Conservation (phyloP, 352 stramenopile species). For the Pythium plurisporium region DNA sequence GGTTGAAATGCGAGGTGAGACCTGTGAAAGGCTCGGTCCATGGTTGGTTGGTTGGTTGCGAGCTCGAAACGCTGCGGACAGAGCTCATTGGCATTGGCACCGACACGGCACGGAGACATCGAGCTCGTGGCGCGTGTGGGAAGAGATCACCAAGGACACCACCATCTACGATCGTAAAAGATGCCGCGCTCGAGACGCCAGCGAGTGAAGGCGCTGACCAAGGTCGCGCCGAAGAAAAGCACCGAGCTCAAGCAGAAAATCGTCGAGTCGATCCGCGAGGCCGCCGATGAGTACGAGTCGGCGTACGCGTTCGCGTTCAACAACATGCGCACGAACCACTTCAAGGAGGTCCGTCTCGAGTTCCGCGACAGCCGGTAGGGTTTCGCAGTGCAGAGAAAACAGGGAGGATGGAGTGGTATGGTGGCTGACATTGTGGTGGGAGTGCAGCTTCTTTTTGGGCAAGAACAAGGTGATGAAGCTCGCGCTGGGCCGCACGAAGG, state of each 20-base stretch:
- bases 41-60: slow-evolving; percentile 52
- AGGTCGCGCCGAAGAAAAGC: slow-evolving; percentile 94
- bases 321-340: slow-evolving; percentile 98
- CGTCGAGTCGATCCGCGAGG: slow-evolving; percentile 91
- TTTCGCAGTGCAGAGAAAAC: no score
- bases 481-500: slow-evolving; percentile 89
- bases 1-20: slow-evolving; percentile 28
- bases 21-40: slow-evolving; percentile 11
- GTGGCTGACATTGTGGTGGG: neutral
- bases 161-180: neutral
- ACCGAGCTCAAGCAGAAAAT: slow-evolving; percentile 94
- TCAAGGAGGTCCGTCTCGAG: slow-evolving; percentile 97
- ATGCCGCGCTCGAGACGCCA: slow-evolving; percentile 89
- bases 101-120: neutral
- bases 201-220: slow-evolving; percentile 90
- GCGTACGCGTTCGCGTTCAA: slow-evolving; percentile 97
- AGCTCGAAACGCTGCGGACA: neutral
- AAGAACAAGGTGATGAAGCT: slow-evolving; percentile 99
- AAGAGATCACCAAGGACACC: neutral
- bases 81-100: slow-evolving; percentile 7
- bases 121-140: neutral
- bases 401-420: no score
- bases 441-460: slow-evolving; percentile 92
- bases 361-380: slow-evolving; percentile 90
- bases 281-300: slow-evolving; percentile 90